phyloP scores from a whole-genome alignment of 2,329 filamentous ascomycete genomes.

The Hortaea werneckii region DNA sequence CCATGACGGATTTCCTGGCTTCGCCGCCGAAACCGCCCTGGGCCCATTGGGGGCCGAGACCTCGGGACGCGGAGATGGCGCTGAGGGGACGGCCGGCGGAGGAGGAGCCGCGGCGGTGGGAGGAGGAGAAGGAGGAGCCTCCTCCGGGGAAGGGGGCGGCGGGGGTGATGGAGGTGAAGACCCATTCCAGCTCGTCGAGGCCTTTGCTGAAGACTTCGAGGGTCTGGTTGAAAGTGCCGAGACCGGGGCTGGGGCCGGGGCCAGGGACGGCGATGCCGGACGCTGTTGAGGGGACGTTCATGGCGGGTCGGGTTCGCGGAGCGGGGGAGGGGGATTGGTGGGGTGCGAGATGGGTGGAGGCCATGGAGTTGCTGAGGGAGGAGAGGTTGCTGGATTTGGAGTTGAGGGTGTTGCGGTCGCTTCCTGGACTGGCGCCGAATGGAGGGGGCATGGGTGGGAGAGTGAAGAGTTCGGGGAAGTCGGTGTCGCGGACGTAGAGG shows the following conservation, averaged over 20 bases:
- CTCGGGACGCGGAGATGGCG: conserved; percentile 36
- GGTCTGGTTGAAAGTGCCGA: conserved; percentile 38
- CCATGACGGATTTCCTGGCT: conserved; percentile 51
- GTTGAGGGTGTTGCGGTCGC: conserved; percentile 10
- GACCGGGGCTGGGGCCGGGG: too few species aligned
- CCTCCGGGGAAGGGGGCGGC: conserved; percentile 18
- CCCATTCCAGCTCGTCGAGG: conserved; percentile 58
- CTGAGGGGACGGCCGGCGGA: conserved; percentile 35
- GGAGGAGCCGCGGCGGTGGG: conserved; percentile 28
- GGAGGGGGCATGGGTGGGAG: conserved; percentile 56
- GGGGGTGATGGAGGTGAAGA: conserved; percentile 52
- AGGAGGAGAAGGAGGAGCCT: conserved; percentile 14
- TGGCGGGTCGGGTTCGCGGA: not conserved
- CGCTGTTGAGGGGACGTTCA: not conserved
- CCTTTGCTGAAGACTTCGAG: conserved; percentile 57
- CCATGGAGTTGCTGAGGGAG: not conserved
- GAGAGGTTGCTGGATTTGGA: conserved; percentile 9
- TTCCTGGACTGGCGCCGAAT: not conserved
- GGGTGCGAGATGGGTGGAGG: not conserved
- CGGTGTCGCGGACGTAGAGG: conserved; percentile 76
- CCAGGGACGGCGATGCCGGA: conserved; percentile 1
- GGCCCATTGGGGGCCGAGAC: conserved; percentile 45
- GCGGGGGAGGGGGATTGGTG: not conserved
- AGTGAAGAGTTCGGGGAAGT: conserved; percentile 71
- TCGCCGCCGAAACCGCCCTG: conserved; percentile 40